Base-by-base conservation (phyloP, 75 land plant species). In the Sequoia sempervirens region DNA sequence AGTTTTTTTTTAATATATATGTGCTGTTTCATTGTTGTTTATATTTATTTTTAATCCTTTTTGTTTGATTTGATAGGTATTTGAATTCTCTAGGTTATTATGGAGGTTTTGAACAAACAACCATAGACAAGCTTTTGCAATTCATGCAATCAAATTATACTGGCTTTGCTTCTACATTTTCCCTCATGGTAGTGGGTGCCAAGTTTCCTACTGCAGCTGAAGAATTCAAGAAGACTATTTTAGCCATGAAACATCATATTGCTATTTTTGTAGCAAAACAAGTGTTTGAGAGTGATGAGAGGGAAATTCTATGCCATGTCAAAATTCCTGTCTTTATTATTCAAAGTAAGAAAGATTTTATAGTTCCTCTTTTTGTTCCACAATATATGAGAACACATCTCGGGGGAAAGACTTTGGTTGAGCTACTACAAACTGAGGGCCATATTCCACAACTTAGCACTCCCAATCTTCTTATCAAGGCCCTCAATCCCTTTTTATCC, bases 61-160 rank as follows among this genome's bases (percentile, higher is more conserved):
- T 3, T 12, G 13, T 34, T 34, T 34, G 72, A 50, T 12, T 37
- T 4, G 32, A 15, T 46, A 95, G 96, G 88, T 95, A 94, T 52
- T 37, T 92, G 43, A 94, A 95, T 76, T 47, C 83, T 36, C 85
- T 85, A 12, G 88, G 84, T 36, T 95, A 94, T 66, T 84, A 91
- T 52, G 97, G 97, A 9, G 97, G 97, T 18, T 91, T 95, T 23
- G 89, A 94, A 56, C 74, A 20, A 13, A 46, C 83, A 50, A 87
- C 81, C 0, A 73, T 93, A 3, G 88, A 93, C 4, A 28, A 81
- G 2, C 34, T 94, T 18, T 50, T 94, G 28, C 40, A 84, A 11
- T 81, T 76, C 81, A 86, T 94, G 15, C 81, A 89, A 50, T 70
- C 90, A 52, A 82, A 94, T 84, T 94, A 84, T 83, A 23, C 83